Evolutionary conservation across 352 stramenopile genomes (phyloP), one percentile per base, ranked within the genome.

Genomic region (Phytophthora macrochlamydospora): DNA sequence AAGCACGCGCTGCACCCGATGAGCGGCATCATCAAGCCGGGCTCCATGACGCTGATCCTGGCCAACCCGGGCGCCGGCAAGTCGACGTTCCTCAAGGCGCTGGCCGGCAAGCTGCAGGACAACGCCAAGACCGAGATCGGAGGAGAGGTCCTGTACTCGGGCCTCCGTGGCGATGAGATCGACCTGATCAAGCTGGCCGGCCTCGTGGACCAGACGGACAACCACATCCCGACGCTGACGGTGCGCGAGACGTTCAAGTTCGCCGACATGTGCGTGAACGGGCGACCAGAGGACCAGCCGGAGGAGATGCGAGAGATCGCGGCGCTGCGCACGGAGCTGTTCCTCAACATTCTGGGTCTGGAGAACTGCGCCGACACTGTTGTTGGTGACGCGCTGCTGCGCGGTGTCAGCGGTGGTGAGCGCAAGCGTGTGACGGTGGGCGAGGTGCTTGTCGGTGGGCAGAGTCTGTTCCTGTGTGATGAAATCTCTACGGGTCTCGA

Each of bases 171-270:
- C 7, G 74, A 81, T 30, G 60, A 76, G 33, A 83, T 75, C 53
- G 61, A 85, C 69, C 56, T 76, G 7, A 73, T 76, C 55, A 90
- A 90, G 66, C 59, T 87, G 35, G 81, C 73, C 0, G 78, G 78
- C 0, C 59, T 90, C 18, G 68, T 90, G 33, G 81, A 88, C 48
- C 81, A 89, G 59, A 69, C 73, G 18, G 93, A 98, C 71, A 77
- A 81, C 40, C 94, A 98, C 78, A 75, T 90, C 18, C 75, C 94
- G 12, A 83, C 89, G 24, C 75, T 98, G 24, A 98, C 93, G 5
- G 95, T 99, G 2, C 73, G 90, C 32, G 95, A 99, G 69, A 99
- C 96, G 12, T 87, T 98, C 65, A 75, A 92, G 54, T 98, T 99
- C 76, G 89, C 95, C 12, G 96, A 96, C 66, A 83, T 94, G 55